Evolutionary conservation across 2,329 filamentous ascomycete genomes (phyloP).

Genomic region (Cordyceps cateniannulata): DNA sequence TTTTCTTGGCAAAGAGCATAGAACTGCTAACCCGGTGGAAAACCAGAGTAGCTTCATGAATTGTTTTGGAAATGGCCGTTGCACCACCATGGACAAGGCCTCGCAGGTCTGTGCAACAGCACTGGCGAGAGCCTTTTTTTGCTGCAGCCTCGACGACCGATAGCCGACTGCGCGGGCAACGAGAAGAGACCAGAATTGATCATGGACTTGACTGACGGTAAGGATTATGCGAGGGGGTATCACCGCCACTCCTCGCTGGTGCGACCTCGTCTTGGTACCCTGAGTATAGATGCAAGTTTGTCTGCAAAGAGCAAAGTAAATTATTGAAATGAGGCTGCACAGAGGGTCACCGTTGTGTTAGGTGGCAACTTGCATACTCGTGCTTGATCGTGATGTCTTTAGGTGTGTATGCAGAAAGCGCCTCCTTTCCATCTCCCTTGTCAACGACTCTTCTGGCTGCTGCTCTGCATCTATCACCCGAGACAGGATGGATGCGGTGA

Average conservation of each 20-base stretch:
- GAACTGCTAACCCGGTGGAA: neutral
- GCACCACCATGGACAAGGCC: neutral
- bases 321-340: neutral
- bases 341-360: neutral
- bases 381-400: neutral
- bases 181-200: neutral
- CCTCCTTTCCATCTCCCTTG: neutral
- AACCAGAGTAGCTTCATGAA: neutral
- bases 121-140: neutral
- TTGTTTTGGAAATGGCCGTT: neutral
- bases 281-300: neutral
- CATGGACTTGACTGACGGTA: neutral
- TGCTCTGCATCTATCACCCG: neutral
- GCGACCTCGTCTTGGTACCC: neutral
- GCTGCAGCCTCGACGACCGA: neutral
- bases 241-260: neutral
- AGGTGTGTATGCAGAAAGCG: neutral
- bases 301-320: neutral
- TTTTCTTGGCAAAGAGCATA: too few relatives aligned
- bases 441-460: neutral
- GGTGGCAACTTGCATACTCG: neutral
- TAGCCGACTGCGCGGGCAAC: neutral
- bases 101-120: neutral
- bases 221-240: neutral
- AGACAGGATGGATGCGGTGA: conserved; percentile 7